Evolutionary conservation across 257 asterid genomes (phyloP).

Genomic region (Handroanthus guayacan): DNA sequence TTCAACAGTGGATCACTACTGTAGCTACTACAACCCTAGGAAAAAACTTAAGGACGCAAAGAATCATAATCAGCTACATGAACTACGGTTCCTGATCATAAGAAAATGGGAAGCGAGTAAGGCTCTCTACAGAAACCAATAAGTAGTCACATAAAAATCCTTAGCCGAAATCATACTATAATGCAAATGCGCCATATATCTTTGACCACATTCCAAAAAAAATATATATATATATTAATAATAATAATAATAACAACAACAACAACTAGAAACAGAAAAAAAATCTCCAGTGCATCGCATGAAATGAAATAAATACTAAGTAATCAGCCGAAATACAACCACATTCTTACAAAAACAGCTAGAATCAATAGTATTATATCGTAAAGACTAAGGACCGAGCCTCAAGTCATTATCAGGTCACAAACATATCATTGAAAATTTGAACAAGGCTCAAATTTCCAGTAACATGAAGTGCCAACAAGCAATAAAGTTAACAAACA

Average conservation of each 20-base stretch:
- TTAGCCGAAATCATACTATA: not conserved
- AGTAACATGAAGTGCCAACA: slow-evolving; percentile 30
- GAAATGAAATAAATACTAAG: not conserved
- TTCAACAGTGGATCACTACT: not conserved
- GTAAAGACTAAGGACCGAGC: slow-evolving; percentile 24
- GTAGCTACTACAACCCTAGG: not conserved
- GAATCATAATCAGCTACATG: not conserved
- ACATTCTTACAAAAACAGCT: slow-evolving; percentile 3
- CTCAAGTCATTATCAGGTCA: slow-evolving; percentile 43
- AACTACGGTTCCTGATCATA: not conserved
- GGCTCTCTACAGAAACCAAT: not conserved
- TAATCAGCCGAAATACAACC: not conserved
- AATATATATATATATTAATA: no score
- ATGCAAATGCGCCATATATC: not conserved
- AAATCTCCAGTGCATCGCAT: not conserved
- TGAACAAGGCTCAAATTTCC: slow-evolving; percentile 37
- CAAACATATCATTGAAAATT: slow-evolving; percentile 33
- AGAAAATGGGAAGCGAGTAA: not conserved
- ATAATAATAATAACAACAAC: not conserved
- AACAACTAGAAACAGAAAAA: no score
- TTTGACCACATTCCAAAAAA: not conserved
- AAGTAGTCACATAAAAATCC: not conserved
- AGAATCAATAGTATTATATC: slow-evolving; percentile 23
- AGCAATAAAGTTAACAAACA: slow-evolving; percentile 23
- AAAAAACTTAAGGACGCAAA: not conserved